phyloP scores from a whole-genome alignment of 2,329 filamentous ascomycete species.

The Thermoascus crustaceus region DNA sequence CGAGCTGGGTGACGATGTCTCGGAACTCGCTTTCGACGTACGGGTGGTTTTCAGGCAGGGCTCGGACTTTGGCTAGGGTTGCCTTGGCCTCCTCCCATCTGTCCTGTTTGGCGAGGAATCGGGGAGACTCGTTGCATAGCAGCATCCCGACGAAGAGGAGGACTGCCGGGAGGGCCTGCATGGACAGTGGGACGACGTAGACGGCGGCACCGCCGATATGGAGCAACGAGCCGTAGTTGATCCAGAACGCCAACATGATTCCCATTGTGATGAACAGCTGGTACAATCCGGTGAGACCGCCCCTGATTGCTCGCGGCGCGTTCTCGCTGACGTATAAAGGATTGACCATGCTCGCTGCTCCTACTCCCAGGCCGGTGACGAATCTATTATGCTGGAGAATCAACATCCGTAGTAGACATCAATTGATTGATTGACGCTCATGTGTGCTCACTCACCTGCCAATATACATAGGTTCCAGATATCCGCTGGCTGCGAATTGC shows the following conservation, averaged over 20 bases:
- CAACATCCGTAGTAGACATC: too few relatives aligned
- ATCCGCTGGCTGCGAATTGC: conserved; percentile 51
- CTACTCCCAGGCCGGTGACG: conserved; percentile 45
- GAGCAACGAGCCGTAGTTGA: conserved; percentile 48
- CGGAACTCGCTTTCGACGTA: conserved; percentile 53
- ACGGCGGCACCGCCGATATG: conserved; percentile 41
- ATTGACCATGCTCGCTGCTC: conserved; percentile 49
- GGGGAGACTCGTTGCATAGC: conserved; percentile 57
- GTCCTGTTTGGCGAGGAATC: conserved; percentile 60
- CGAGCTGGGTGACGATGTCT: conserved; percentile 55
- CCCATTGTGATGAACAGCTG: conserved; percentile 48
- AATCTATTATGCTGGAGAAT: conserved; percentile 26
- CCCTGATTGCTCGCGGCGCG: conserved; percentile 51
- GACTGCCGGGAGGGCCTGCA: conserved; percentile 57
- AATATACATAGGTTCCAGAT: conserved; percentile 56
- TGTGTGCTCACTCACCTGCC: conserved; percentile 42
- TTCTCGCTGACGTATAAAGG: conserved; percentile 56
- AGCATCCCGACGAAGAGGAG: conserved; percentile 54
- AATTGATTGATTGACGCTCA: background rate
- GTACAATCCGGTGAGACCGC: conserved; percentile 53
- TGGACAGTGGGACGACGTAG: conserved; percentile 55
- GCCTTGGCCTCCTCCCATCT: conserved; percentile 57
- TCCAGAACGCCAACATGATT: conserved; percentile 42
- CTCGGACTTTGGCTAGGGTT: conserved; percentile 50
- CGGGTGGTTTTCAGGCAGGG: conserved; percentile 44